Evolutionary conservation across 257 asterid species (phyloP).

Genomic region (Gentiana straminea): DNA sequence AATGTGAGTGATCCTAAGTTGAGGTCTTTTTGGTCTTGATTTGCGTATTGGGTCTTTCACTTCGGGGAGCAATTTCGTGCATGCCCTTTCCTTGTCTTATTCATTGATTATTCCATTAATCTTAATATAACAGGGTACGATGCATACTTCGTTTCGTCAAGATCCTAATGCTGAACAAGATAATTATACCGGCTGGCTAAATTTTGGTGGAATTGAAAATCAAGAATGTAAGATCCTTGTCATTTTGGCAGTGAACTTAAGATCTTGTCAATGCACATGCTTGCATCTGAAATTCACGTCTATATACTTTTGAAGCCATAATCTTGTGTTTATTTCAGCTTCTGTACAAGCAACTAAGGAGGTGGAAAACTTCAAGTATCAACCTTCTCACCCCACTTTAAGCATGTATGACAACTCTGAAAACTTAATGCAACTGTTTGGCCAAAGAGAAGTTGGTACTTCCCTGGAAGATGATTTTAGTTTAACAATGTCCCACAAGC

Average conservation of each 20-base stretch:
- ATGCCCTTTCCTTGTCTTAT: background rate
- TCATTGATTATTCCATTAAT: background rate
- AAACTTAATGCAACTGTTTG: constrained; percentile 32
- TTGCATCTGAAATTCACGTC: constrained; percentile 5
- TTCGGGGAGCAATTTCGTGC: background rate
- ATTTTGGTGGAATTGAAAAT: constrained; percentile 25
- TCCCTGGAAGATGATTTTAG: constrained; percentile 39
- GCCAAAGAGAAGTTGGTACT: constrained; percentile 36
- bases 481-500: constrained; percentile 52
- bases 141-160: constrained; percentile 11
- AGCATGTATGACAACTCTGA: constrained; percentile 27
- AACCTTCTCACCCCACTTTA: constrained; percentile 26
- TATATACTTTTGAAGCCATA: constrained; percentile 11
- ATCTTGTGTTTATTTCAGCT: constrained; percentile 27
- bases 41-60: background rate
- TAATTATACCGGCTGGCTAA: constrained; percentile 12
- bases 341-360: constrained; percentile 28
- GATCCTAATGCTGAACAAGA: constrained; percentile 12
- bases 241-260: constrained; percentile 5
- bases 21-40: background rate
- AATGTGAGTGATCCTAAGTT: constrained; percentile 22
- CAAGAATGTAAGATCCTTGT: constrained; percentile 33
- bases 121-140: constrained; percentile 16
- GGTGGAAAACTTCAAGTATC: constrained; percentile 26
- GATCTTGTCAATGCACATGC: constrained; percentile 1